Conservation (phyloP, 257 asterid genomes). For the Solanum bukasovii region DNA sequence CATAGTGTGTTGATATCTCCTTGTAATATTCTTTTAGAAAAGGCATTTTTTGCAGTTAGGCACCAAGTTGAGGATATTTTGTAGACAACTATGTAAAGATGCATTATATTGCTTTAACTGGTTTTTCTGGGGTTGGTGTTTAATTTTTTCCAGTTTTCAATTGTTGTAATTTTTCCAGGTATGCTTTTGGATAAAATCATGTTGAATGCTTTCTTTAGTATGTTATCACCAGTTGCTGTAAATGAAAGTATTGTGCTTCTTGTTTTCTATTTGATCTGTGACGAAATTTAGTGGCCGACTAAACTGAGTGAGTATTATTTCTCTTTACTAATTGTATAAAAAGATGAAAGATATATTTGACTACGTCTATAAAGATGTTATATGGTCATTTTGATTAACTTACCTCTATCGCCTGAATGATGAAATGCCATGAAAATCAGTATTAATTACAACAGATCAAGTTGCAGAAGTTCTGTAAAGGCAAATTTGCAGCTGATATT, state of each 20-base stretch:
- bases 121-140: neutral
- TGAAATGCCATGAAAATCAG: neutral
- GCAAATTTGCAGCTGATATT: neutral
- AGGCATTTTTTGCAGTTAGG: constrained; percentile 72
- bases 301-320: neutral
- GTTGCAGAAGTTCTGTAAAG: neutral
- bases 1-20: constrained; percentile 50
- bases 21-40: constrained; percentile 73
- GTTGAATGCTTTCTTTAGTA: neutral
- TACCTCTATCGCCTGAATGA: neutral
- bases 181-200: neutral
- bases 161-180: neutral
- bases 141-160: neutral
- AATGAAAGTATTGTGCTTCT: neutral
- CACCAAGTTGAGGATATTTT: constrained; percentile 29
- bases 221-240: neutral
- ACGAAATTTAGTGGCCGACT: neutral
- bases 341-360: neutral
- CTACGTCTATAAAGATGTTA: neutral
- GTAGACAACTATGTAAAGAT: constrained; percentile 9
- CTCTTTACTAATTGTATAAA: neutral
- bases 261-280: neutral
- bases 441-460: neutral
- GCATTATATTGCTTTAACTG: neutral
- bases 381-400: neutral